These are phyloP conservation scores for Beauveria sp. DNA, from an alignment of 2,329 filamentous ascomycete species.

Conservation along the genomic window DNA sequence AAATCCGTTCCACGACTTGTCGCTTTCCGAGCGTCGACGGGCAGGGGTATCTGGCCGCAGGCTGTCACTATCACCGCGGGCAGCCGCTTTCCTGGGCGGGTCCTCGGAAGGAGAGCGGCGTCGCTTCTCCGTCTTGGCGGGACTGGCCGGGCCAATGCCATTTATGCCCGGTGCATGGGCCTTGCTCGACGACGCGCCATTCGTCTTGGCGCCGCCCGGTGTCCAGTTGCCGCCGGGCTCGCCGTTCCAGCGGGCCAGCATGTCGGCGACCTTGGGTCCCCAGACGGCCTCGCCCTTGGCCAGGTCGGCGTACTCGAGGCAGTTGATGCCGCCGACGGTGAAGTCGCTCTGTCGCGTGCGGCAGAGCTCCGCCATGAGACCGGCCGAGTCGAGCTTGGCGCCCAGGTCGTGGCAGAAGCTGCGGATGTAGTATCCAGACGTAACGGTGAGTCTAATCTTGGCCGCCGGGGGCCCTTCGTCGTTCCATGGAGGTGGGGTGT, in stretches of 20 bases:
- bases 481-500: conserved; percentile 48
- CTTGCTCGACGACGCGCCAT: conserved; percentile 14
- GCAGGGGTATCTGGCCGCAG: conserved; percentile 13
- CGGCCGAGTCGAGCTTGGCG: conserved; percentile 70
- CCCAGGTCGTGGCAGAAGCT: conserved; percentile 91
- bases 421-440: conserved; percentile 93
- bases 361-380: conserved; percentile 76
- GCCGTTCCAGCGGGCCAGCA: conserved; percentile 38
- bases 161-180: conserved; percentile 8
- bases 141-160: conserved; percentile 7
- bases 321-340: conserved; percentile 59
- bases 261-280: conserved; percentile 60
- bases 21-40: conserved; percentile 26
- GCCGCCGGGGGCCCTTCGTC: conserved; percentile 66
- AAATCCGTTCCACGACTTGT: conserved; percentile 37
- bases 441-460: conserved; percentile 82
- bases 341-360: conserved; percentile 80
- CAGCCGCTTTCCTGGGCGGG: conserved; percentile 24
- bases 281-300: conserved; percentile 71
- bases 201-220: conserved; percentile 13
- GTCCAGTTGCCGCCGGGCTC: conserved; percentile 22
- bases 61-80: conserved; percentile 11
- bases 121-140: conserved; percentile 22
- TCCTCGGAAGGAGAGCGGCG: conserved; percentile 22
- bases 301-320: conserved; percentile 72